Conservation (phyloP, 441 rosid genomes). For the Manihot esculenta region DNA sequence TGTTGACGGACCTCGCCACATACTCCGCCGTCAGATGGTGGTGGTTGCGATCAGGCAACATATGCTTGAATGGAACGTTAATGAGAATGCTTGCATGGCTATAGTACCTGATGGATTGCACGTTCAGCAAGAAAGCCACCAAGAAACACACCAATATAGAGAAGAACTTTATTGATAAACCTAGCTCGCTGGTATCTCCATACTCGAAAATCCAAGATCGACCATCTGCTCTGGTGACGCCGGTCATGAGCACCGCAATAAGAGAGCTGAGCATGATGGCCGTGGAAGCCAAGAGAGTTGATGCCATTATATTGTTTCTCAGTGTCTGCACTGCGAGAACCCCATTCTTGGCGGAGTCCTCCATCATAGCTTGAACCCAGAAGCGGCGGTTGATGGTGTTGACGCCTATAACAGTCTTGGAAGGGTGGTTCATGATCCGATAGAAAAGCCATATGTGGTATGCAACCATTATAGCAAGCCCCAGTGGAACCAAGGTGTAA, state of each 20-base stretch:
- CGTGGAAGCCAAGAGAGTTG: slow-evolving; percentile 82
- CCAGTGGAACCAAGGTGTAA: slow-evolving; percentile 57
- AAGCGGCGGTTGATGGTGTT: slow-evolving; percentile 81
- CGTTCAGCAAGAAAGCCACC: slow-evolving; percentile 67
- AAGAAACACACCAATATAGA: slow-evolving; percentile 71
- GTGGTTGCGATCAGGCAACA: slow-evolving; percentile 32
- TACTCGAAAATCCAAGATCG: slow-evolving; percentile 41
- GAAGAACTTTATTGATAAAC: slow-evolving; percentile 70
- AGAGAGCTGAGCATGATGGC: slow-evolving; percentile 85
- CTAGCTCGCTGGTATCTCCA: slow-evolving; percentile 59
- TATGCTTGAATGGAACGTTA: slow-evolving; percentile 71
- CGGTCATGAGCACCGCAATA: slow-evolving; percentile 65
- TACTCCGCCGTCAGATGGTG: slow-evolving; percentile 50
- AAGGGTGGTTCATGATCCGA: slow-evolving; percentile 56
- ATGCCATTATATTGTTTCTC: slow-evolving; percentile 94
- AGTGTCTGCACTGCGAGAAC: slow-evolving; percentile 86
- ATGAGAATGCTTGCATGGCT: slow-evolving; percentile 90
- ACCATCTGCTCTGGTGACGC: slow-evolving; percentile 26
- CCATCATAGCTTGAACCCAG: slow-evolving; percentile 96
- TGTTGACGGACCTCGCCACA: slow-evolving; percentile 62
- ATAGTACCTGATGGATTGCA: slow-evolving; percentile 85
- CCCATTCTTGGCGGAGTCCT: slow-evolving; percentile 74
- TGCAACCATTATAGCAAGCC: slow-evolving; percentile 46
- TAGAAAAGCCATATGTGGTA: slow-evolving; percentile 81
- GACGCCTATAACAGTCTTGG: slow-evolving; percentile 67